These are phyloP conservation scores for Ophiostoma montium DNA, from an alignment of 2,329 filamentous ascomycete genomes.

Conservation along the genomic window DNA sequence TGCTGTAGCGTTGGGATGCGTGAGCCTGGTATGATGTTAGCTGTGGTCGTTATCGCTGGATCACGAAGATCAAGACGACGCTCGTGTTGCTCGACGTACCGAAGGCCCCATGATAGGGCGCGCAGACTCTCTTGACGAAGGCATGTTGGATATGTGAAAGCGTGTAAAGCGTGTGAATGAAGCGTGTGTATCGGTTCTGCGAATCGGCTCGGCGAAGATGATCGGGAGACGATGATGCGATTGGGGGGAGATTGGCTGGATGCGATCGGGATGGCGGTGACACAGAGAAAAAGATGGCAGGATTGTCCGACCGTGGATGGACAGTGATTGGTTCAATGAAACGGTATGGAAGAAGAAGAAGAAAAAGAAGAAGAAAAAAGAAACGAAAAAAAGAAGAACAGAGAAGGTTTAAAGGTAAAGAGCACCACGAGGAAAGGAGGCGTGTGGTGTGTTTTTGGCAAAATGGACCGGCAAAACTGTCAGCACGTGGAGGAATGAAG, in stretches of 20 bases:
- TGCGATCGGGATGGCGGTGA: no score
- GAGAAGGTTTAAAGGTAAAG: background rate
- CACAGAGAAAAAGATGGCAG: background rate
- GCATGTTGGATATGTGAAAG: slow-evolving; percentile 33
- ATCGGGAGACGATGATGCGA: no score
- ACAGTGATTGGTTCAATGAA: no score
- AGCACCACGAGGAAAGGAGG: background rate
- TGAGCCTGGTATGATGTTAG: slow-evolving; percentile 26
- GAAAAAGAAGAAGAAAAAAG: background rate
- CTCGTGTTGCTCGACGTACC: slow-evolving; percentile 27
- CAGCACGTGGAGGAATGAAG: no score
- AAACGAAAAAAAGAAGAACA: background rate
- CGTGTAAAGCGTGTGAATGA: no score
- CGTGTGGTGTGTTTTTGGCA: background rate
- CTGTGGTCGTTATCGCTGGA: background rate
- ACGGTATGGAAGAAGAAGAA: background rate
- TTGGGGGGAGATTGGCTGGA: no score
- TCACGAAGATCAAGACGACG: background rate
- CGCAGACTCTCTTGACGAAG: slow-evolving; percentile 43
- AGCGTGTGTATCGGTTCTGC: no score
- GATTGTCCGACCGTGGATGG: no score
- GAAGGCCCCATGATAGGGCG: slow-evolving; percentile 50
- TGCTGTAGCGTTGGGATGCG: slow-evolving; percentile 43
- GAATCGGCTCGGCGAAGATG: no score
- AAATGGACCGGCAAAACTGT: no score